A percentile compares a stretch with the other conserved stretches of the same genome.
Conservation (phyloP, 1,284 basidiomycete species). For the Boletus smithii region DNA sequence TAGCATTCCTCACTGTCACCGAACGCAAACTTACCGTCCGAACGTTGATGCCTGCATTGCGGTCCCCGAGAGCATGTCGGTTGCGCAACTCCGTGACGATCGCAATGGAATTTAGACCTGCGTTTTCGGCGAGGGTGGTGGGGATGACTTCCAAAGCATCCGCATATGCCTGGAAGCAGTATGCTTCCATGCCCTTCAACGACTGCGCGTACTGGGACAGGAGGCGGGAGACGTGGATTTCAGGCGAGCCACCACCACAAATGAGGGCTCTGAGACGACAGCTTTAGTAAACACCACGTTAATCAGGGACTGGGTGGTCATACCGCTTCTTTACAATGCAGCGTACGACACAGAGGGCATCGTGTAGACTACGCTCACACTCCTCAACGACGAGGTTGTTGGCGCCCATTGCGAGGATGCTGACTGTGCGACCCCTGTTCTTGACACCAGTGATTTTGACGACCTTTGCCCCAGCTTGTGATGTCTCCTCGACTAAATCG, state of each 20-base stretch:
- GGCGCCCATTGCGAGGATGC: conserved; percentile 91
- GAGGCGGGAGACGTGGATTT: conserved; percentile 95
- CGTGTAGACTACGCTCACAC: conserved; percentile 95
- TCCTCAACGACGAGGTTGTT: conserved; percentile 97
- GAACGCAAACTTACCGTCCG: conserved; percentile 64
- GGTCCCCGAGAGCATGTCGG: conserved; percentile 92
- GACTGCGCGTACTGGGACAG: conserved; percentile 92
- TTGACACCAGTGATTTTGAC: conserved; percentile 95
- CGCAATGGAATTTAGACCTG: conserved; percentile 95
- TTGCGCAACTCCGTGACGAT: conserved; percentile 98
- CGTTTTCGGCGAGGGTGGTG: conserved; percentile 97
- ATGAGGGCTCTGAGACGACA: conserved; percentile 75
- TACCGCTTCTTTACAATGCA: conserved; percentile 97
- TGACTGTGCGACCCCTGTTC: conserved; percentile 93
- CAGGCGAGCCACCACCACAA: conserved; percentile 95
- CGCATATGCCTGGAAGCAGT: conserved; percentile 98
- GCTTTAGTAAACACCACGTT: conserved; percentile 4
- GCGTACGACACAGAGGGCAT: conserved; percentile 96
- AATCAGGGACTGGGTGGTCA: not conserved
- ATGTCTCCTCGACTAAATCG: conserved; percentile 91
- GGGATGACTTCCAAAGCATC: conserved; percentile 98
- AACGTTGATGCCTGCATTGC: conserved; percentile 97
- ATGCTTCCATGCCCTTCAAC: conserved; percentile 97
- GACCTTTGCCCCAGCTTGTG: conserved; percentile 84
- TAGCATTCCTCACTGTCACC: not conserved